Evolutionary conservation across 2,329 filamentous ascomycete genomes (phyloP).

Genomic region (Arthrobotrys entomopaga): DNA sequence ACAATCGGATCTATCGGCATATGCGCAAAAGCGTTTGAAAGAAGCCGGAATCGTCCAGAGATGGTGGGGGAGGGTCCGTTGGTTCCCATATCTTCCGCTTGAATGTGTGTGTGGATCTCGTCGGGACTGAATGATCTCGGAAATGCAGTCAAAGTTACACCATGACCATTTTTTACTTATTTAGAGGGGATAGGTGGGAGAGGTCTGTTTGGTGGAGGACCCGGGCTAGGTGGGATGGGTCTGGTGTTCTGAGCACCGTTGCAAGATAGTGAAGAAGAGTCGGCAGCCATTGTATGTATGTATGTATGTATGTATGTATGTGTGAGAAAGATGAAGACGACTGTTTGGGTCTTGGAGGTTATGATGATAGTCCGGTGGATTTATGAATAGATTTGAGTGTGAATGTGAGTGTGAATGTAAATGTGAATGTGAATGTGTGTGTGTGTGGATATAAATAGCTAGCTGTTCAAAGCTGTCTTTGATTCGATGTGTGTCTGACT

Average conservation of each 20-base stretch:
- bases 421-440: background rate
- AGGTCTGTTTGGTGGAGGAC: conserved; percentile 59
- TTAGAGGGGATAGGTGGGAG: conserved; percentile 58
- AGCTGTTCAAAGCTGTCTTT: conserved; percentile 37
- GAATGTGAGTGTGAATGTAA: conserved; percentile 11
- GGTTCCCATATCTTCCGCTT: background rate
- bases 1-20: background rate
- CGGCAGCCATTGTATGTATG: conserved; percentile 57
- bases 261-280: conserved; percentile 59
- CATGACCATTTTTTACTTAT: conserved; percentile 35
- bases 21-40: background rate
- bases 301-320: conserved; percentile 6
- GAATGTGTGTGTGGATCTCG: background rate
- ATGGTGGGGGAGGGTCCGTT: background rate
- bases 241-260: conserved; percentile 58
- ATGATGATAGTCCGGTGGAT: background rate
- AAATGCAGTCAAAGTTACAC: background rate
- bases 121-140: conserved; percentile 14
- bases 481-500: conserved; percentile 44
- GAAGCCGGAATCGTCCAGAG: conserved; percentile 10
- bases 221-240: conserved; percentile 58
- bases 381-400: conserved; percentile 1
- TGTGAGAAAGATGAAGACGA: background rate
- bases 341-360: too few relatives aligned
- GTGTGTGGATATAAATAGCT: conserved; percentile 26